These are phyloP conservation scores for Kentomonas sorsogonicus DNA, from an alignment of 208 protist species.

Conservation along the genomic window DNA sequence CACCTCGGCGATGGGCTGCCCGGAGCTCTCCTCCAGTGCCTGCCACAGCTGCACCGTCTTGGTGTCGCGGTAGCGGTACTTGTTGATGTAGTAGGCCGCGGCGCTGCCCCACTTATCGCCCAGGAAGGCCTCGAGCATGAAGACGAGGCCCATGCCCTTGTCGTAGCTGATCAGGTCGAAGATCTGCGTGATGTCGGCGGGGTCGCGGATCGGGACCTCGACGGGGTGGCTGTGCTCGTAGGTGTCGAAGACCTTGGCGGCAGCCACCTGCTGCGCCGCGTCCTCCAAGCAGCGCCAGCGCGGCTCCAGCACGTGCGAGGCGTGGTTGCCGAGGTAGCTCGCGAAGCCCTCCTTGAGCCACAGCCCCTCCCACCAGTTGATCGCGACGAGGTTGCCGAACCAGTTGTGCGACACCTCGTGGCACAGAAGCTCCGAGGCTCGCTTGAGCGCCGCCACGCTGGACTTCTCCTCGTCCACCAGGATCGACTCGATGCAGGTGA, in stretches of 20 bases:
- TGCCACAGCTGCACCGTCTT: constrained; percentile 94
- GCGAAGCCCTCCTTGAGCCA: constrained; percentile 99
- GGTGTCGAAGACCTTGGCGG: constrained; percentile 86
- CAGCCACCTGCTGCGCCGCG: constrained; percentile 46
- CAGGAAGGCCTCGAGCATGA: constrained; percentile 91
- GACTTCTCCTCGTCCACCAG: constrained; percentile 74
- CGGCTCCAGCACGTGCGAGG: constrained; percentile 66
- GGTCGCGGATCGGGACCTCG: constrained; percentile 90
- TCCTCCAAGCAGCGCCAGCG: constrained; percentile 88
- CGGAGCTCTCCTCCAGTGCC: constrained; percentile 79
- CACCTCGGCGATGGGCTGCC: constrained; percentile 71
- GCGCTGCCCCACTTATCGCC: constrained; percentile 87
- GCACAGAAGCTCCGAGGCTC: constrained; percentile 83
- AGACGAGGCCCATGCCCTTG: constrained; percentile 92
- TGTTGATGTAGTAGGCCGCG: constrained; percentile 90
- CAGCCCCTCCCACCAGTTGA: constrained; percentile 97
- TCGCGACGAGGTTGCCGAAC: constrained; percentile 98
- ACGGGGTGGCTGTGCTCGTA: constrained; percentile 94
- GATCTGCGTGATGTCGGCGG: constrained; percentile 94
- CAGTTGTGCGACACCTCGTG: constrained; percentile 98
- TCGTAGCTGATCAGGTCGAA: constrained; percentile 97
- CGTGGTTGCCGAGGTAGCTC: constrained; percentile 92
- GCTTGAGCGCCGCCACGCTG: constrained; percentile 60
- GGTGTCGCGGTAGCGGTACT: constrained; percentile 89
- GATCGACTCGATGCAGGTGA: constrained; percentile 90